Evolutionary conservation across 176 grass and related monocot genomes (phyloP), one percentile per base, ranked within the genome.

Genomic region (Phyllostachys edulis): DNA sequence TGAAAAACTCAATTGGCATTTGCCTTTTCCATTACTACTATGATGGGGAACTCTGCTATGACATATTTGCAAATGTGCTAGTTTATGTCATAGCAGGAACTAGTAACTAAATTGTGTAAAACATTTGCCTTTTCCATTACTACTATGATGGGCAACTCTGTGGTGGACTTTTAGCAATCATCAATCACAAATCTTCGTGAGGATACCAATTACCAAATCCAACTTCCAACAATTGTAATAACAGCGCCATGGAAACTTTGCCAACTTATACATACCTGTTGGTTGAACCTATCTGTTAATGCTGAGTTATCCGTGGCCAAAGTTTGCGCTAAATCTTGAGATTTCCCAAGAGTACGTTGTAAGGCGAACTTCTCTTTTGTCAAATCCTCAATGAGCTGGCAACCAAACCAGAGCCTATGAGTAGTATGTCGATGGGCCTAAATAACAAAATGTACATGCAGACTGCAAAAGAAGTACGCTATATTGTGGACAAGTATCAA

Each of bases 311-410:
- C 97, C 73, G 88, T 89, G 79, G 93, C 88, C 76, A 99, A 92
- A 40, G 76, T 90, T 70, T 99, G 85, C 0, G 97, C 88, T 63
- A 99, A 41, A 67, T 73, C 87, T 88, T 88, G 88, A 77, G 97
- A 93, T 81, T 89, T 96, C 82, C 91, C 90, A 73, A 99, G 86
- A 79, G 90, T 92, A 59, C 86, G 91, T 91, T 99, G 93, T 52
- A 99, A 87, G 21, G 97, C 89, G 40, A 99, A 99, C 57, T 99
- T 99, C 71, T 96, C 93, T 91, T 90, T 87, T 59, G 97, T 99
- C 86, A 99, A 88, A 92, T 99, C 97, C 66, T 99, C 93, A 66
- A 99, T 99, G 63, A 95, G 88, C 97, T 99, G 91, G 52, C 40
- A 82, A 68, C 50, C 81, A 88, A 78, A 91, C 23, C 73, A 78